phyloP scores from a whole-genome alignment of 2,329 filamentous ascomycete genomes.

The Pezizomycotina sp. region DNA sequence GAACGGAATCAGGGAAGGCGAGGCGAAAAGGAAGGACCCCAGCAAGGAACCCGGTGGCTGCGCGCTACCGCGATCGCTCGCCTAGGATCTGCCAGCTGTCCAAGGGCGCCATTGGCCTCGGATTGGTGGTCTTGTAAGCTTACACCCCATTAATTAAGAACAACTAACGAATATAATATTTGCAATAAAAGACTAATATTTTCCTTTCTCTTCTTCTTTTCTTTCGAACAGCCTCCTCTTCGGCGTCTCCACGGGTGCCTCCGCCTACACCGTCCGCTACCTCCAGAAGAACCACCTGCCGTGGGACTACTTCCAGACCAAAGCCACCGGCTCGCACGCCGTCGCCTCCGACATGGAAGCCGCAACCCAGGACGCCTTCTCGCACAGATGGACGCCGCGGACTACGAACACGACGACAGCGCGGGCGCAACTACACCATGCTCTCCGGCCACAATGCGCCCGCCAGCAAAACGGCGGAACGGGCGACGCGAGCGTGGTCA shows the following conservation, averaged over 20 bases:
- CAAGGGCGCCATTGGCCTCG: slow-evolving; percentile 46
- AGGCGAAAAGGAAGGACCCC: slow-evolving; percentile 13
- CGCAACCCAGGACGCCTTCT: slow-evolving; percentile 18
- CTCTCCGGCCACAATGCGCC: too few relatives aligned
- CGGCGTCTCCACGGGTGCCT: slow-evolving; percentile 22
- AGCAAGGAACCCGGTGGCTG: slow-evolving; percentile 26
- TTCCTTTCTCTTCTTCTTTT: neutral
- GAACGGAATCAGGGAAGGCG: slow-evolving; percentile 21
- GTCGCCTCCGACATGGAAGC: slow-evolving; percentile 15
- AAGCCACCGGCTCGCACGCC: too few relatives aligned
- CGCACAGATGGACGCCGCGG: slow-evolving; percentile 14
- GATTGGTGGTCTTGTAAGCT: slow-evolving; percentile 48
- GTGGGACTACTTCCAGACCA: too few relatives aligned
- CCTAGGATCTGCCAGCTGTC: slow-evolving; percentile 40
- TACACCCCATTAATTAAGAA: neutral
- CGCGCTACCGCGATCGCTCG: slow-evolving; percentile 29
- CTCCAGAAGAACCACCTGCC: slow-evolving; percentile 21
- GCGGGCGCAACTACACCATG: too few relatives aligned
- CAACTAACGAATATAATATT: slow-evolving; percentile 5
- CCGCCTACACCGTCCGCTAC: slow-evolving; percentile 24
- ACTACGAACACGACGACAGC: slow-evolving; percentile 10
- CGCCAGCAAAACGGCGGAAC: too few relatives aligned
- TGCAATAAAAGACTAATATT: neutral
- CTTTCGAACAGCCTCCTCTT: slow-evolving; percentile 21
- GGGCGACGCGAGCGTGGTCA: too few relatives aligned